Conservation (phyloP, 2,329 filamentous ascomycete species). For the Aquanectria penicillioides region DNA sequence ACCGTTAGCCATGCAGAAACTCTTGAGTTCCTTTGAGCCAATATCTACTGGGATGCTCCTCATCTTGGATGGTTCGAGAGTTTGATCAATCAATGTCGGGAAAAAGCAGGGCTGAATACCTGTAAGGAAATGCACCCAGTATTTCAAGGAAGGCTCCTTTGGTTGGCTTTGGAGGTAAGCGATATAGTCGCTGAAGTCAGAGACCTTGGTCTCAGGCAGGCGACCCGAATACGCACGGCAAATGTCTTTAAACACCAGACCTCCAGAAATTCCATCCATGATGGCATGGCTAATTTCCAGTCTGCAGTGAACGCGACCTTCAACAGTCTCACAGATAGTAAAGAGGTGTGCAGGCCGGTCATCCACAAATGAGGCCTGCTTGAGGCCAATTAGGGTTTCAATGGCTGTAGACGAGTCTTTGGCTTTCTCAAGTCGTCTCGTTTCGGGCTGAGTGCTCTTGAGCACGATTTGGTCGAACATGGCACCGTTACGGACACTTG, state of each 20-base stretch:
- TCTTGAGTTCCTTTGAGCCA: neutral
- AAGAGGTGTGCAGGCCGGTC: conserved; percentile 4
- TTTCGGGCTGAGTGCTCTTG: neutral
- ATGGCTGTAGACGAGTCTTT: conserved; percentile 4
- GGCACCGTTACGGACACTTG: conserved; percentile 10
- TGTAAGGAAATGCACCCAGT: conserved; percentile 10
- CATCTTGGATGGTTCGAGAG: conserved; percentile 2
- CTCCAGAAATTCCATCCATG: conserved; percentile 37
- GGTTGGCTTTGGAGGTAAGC: conserved; percentile 16
- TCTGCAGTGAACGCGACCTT: conserved; percentile 14
- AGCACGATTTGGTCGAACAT: conserved; percentile 14
- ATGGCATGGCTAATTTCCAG: conserved; percentile 37
- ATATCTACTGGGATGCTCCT: conserved; percentile 10
- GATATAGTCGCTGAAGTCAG: conserved; percentile 15
- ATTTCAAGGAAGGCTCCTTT: conserved; percentile 9
- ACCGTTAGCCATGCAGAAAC: conserved; percentile 13
- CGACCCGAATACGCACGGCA: conserved; percentile 11
- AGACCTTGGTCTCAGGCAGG: neutral
- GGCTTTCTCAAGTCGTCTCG: neutral
- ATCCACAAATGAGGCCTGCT: conserved; percentile 3
- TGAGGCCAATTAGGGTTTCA: neutral
- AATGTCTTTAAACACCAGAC: conserved; percentile 7
- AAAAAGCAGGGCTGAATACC: conserved; percentile 13
- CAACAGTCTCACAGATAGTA: conserved; percentile 8
- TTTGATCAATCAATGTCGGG: conserved; percentile 7